Conservation (phyloP, 352 stramenopile species). For the Phytophthora cajani region DNA sequence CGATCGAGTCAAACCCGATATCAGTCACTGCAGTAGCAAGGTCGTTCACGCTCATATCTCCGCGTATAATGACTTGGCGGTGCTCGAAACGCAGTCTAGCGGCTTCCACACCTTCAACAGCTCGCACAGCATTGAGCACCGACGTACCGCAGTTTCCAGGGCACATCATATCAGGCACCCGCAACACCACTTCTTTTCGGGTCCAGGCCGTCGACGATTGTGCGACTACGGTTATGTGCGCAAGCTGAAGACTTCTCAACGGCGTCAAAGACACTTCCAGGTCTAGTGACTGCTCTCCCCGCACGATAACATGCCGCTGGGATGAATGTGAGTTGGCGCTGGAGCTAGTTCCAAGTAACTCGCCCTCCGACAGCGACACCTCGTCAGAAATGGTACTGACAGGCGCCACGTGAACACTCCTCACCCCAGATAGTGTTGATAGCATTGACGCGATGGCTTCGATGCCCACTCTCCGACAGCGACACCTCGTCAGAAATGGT, state of each 20-base stretch:
- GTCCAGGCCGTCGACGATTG: conserved; percentile 50
- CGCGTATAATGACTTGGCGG: conserved; percentile 62
- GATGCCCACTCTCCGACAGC: conserved; percentile 20
- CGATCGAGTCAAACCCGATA: conserved; percentile 67
- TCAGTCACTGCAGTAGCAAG: conserved; percentile 50
- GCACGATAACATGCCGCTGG: conserved; percentile 38
- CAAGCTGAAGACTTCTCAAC: conserved; percentile 39
- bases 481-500: background rate
- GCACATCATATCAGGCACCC: conserved; percentile 86
- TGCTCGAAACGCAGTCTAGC: conserved; percentile 66
- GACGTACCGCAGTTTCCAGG: conserved; percentile 76
- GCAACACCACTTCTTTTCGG: conserved; percentile 69
- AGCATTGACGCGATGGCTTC: conserved; percentile 54
- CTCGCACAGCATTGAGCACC: conserved; percentile 63
- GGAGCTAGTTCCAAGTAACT: background rate
- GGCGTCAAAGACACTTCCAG: conserved; percentile 24
- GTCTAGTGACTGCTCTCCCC: conserved; percentile 39
- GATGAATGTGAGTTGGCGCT: conserved; percentile 3
- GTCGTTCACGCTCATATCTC: conserved; percentile 49
- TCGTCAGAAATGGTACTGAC: conserved; percentile 2
- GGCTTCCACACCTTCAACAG: conserved; percentile 53
- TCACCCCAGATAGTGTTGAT: conserved; percentile 39
- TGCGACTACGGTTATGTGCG: conserved; percentile 44
- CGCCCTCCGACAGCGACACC: background rate
- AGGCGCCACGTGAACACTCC: conserved; percentile 57